phyloP scores from a whole-genome alignment of 371 early-diverging fungal species.

The Zopfochytrium polystomum region DNA sequence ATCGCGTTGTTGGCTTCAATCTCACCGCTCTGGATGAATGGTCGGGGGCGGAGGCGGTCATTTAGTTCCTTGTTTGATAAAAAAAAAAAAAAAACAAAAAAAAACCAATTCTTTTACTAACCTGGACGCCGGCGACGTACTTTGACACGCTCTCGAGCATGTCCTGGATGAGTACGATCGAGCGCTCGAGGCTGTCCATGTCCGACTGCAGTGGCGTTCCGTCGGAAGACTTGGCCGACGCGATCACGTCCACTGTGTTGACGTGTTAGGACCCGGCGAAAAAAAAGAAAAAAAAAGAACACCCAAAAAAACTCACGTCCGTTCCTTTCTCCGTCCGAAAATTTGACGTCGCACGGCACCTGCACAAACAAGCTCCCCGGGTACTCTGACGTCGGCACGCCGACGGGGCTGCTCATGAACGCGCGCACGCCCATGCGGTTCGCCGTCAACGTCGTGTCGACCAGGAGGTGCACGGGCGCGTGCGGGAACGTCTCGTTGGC shows the following conservation, averaged over 20 bases:
- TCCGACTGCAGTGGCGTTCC: conserved; percentile 51
- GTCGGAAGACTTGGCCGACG: neutral
- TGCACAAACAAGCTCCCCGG: conserved; percentile 74
- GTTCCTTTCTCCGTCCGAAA: conserved; percentile 81
- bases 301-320: conserved; percentile 67
- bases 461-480: conserved; percentile 75
- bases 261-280: conserved; percentile 4
- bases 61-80: conserved; percentile 4
- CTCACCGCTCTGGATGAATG: conserved; percentile 49
- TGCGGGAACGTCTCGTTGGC: conserved; percentile 70
- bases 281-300: neutral
- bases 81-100: neutral
- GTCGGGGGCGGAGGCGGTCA: neutral
- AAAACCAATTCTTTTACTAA: no score
- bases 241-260: neutral
- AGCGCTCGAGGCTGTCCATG: conserved; percentile 83
- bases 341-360: conserved; percentile 83
- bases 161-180: conserved; percentile 70
- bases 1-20: conserved; percentile 72
- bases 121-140: conserved; percentile 80
- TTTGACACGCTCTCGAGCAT: conserved; percentile 82
- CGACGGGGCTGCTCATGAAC: conserved; percentile 72
- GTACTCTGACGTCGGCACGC: conserved; percentile 66
- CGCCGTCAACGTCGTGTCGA: conserved; percentile 71
- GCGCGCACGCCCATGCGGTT: conserved; percentile 74